Base-by-base conservation (phyloP, 805 yeast genomes). In the Saturnispora bothae region DNA sequence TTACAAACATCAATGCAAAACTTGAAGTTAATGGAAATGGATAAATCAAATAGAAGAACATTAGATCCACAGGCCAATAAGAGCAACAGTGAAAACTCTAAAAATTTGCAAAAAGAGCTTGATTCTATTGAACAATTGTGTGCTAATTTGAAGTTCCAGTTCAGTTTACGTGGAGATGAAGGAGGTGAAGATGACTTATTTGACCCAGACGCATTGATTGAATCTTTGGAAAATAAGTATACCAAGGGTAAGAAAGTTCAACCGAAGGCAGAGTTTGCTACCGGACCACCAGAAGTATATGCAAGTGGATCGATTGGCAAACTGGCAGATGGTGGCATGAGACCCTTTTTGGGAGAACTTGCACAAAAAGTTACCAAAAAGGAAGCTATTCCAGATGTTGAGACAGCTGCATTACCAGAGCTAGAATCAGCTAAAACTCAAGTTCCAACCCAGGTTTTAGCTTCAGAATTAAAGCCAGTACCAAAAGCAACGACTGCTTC, bases 271-370 rank as follows among this genome's bases (percentile, higher is more conserved):
- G 48, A 48, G 20, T 48, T 47, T 39, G 30, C 43, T 6, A 43
- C 46, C 5, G 43, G 39, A 4, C 43, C 43, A 8, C 42, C 47
- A 22, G 33, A 39, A 10, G 22, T 34, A 4, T 18, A 8, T 10
- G 14, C 10, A 12, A 17, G 4, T 12, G 42, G 34, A 4, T 10
- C 14, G n/a, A 16, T 19, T 18, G 31, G 30, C 5, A 25, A 17
- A 3, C 28, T 32, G 14, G 14, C 40, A 3, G 44, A 50, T 38
- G 38, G 45, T 23, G 48, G 50, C 14, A 53, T 49, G 51, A 47
- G 53, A 36, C 59, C 66, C 21, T 74, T 76, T 49, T 58, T 76
- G 46, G 61, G 65, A 33, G 83, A 76, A 49, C 58, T 76, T 45
- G 61, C 67, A 17, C 54, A 65, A 3, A 73, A 70, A 46, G 78